Evolutionary conservation across 371 early-diverging fungal species (phyloP), one percentile per base, ranked within the genome.

Genomic region (Choanephora cucurbitarum): DNA sequence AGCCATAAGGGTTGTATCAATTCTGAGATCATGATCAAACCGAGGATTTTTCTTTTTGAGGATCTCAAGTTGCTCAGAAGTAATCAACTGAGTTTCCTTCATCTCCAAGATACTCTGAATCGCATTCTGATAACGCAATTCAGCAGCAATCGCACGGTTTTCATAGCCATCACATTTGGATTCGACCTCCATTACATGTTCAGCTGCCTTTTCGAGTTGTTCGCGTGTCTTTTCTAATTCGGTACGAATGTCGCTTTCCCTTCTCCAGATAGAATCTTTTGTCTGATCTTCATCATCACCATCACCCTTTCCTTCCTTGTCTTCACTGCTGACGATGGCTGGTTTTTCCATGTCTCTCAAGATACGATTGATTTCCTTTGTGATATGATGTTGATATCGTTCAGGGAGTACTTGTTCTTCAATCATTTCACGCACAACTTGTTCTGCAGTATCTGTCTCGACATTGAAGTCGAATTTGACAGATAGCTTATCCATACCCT

Each of bases 391-490:
- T 33, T 85, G 84, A 57, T 84, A 88, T 51, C 75, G 65, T 45
- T 81, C 75, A 5, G 86, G 85, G 8, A 88, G 67, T 13, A 88
- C 86, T 44, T 84, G 73, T 52, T 88, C 89, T 47, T 84, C 83
- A 48, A 88, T 86, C 90, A 92, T 91, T 60, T 92, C 93, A 34
- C 80, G 77, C 7, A 89, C 88, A 3, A 92, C 89, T 61, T 85
- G 84, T 46, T 89, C 91, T 9, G 91, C 88, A 7, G 91, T 91
- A 63, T 92, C 93, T 5, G 81, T 81, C 32, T 88, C 75, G 33
- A 68, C 77, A 72, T 92, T 84, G 60, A 87, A 92, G 57, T 87
- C 85, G 72, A 92, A 92, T 60, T 87, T 89, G 41, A 91, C 86
- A 11, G 88, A 85, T 3, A 82, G 74, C 32, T 77, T 79, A 53